Evolutionary conservation across 164 flowering plant species (phyloP).

Genomic region (Houttuynia cordata): DNA sequence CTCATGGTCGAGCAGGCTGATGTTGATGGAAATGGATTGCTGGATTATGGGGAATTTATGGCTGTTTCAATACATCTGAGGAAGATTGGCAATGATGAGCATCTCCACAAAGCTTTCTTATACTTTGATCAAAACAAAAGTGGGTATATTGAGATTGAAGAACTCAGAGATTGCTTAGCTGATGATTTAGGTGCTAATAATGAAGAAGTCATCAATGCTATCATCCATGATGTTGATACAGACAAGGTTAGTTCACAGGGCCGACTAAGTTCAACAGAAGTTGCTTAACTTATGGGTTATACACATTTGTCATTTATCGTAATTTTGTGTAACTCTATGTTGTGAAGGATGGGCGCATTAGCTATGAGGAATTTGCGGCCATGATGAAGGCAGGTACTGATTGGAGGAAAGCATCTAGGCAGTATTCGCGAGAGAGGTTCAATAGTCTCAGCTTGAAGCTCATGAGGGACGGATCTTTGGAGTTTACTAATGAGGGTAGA

Average conservation of each 20-base stretch:
- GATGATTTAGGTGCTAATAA: slow-evolving; percentile 53
- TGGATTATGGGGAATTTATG: slow-evolving; percentile 74
- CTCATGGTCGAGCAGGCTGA: slow-evolving; percentile 49
- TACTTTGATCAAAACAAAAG: slow-evolving; percentile 62
- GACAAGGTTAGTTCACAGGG: slow-evolving; percentile 53
- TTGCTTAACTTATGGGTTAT: background rate
- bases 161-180: slow-evolving; percentile 59
- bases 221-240: slow-evolving; percentile 80
- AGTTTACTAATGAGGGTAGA: slow-evolving; percentile 22
- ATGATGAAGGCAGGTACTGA: slow-evolving; percentile 95
- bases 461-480: slow-evolving; percentile 58
- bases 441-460: slow-evolving; percentile 55
- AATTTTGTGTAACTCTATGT: background rate
- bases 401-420: slow-evolving; percentile 89
- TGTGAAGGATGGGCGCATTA: slow-evolving; percentile 66
- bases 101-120: slow-evolving; percentile 63
- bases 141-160: slow-evolving; percentile 79
- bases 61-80: slow-evolving; percentile 73
- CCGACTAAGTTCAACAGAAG: background rate
- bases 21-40: slow-evolving; percentile 61
- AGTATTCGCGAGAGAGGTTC: slow-evolving; percentile 73
- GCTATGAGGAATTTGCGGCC: slow-evolving; percentile 66
- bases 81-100: slow-evolving; percentile 77
- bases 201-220: slow-evolving; percentile 77
- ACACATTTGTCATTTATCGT: background rate